Base-by-base conservation (phyloP, 352 stramenopile genomes). In the Pythium grandisporangium region DNA sequence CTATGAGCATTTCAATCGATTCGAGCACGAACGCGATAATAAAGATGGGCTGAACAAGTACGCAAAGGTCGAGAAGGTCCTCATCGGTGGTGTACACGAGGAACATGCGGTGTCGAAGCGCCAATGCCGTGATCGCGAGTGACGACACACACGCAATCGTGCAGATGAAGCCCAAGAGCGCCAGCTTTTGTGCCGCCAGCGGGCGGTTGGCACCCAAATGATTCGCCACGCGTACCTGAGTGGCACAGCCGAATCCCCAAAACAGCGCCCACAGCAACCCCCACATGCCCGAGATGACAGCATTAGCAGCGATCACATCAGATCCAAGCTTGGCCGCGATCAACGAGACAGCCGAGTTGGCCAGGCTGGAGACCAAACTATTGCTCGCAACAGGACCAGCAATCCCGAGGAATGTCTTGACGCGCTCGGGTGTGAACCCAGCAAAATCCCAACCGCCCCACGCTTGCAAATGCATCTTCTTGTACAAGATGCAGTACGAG, bases 201-300 rank as follows among this genome's bases (percentile, higher is more conserved):
- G 78, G 78, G 17, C 74, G 71, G 48, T 76, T 78, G 20, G 72
- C 72, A 14, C 78, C 78, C 2, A 91, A 42, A 40, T 87, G 79
- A 47, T 87, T 88, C 20, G 78, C 74, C 23, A 91, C 74, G 2
- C 74, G 71, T 19, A 85, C 78, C 49, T 91, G 78, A 21, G 76
- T 84, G 5, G 73, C 76, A 22, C 70, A 87, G 42, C 76, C 76
- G 51, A 70, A 90, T 30, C 76, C 76, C 73, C 73, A 90, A 51
- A 89, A 89, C 5, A 88, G 59, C 13, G 75, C 75, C 75, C 75
- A 88, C 1, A 85, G 42, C 30, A 88, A 45, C 3, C 64, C 69
- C 71, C 72, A 88, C 0, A 85, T 40, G 1, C 70, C 70, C 0
- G 71, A 83, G 41, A 85, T 76, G 16, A 88, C 67, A 6, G 75